Conservation (phyloP, 2,329 filamentous ascomycete species). For the Aspergillus flavus region DNA sequence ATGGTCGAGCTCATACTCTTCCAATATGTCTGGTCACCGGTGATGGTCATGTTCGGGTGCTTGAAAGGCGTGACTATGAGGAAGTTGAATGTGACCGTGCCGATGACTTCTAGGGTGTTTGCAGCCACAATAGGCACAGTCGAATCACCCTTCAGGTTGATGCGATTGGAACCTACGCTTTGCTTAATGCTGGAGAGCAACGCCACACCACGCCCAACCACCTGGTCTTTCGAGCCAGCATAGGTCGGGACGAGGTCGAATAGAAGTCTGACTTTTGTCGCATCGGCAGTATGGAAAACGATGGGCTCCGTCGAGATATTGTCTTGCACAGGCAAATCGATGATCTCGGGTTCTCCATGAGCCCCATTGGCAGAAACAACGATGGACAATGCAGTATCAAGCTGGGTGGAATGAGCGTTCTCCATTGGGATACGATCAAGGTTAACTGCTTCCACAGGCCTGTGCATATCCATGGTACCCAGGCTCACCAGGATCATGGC, state of each 20-base stretch:
- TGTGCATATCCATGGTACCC: slow-evolving; percentile 92
- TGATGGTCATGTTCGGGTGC: slow-evolving; percentile 91
- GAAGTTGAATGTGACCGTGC: slow-evolving; percentile 95
- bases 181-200: slow-evolving; percentile 84
- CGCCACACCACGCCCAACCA: slow-evolving; percentile 86
- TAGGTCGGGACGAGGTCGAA: slow-evolving; percentile 98
- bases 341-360: slow-evolving; percentile 80
- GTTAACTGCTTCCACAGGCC: slow-evolving; percentile 75
- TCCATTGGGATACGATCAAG: slow-evolving; percentile 85
- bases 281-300: slow-evolving; percentile 78
- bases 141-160: slow-evolving; percentile 88
- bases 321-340: slow-evolving; percentile 91
- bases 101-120: slow-evolving; percentile 84
- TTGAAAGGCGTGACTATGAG: slow-evolving; percentile 90
- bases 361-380: slow-evolving; percentile 87
- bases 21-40: slow-evolving; percentile 92
- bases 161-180: slow-evolving; percentile 79
- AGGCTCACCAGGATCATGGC: slow-evolving; percentile 90
- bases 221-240: slow-evolving; percentile 75
- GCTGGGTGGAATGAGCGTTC: slow-evolving; percentile 86
- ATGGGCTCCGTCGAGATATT: slow-evolving; percentile 93
- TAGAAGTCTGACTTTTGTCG: slow-evolving; percentile 79
- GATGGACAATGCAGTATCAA: slow-evolving; percentile 90
- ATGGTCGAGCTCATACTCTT: slow-evolving; percentile 88
- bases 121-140: slow-evolving; percentile 87